Conservation (phyloP, 208 protist genomes). For the Leishmania braziliensis region DNA sequence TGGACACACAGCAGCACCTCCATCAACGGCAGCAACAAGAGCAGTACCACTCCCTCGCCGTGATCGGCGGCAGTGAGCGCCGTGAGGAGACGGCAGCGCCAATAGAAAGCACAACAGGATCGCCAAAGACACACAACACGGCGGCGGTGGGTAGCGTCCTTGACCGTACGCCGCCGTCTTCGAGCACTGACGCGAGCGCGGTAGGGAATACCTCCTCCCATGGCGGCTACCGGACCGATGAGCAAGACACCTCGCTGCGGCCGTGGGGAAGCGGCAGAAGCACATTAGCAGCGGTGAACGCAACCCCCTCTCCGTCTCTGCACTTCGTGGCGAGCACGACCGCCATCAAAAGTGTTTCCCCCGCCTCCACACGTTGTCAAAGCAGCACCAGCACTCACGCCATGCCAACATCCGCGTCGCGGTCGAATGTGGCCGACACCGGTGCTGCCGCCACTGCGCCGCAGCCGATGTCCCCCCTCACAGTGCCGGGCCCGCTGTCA, state of each 20-base stretch:
- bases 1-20: constrained; percentile 11
- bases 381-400: background rate
- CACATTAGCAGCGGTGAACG: background rate
- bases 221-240: background rate
- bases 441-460: background rate
- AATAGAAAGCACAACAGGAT: background rate
- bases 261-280: background rate
- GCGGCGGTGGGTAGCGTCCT: background rate
- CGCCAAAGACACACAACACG: constrained; percentile 13
- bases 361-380: background rate
- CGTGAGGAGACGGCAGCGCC: constrained; percentile 6
- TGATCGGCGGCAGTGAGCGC: background rate
- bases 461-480: background rate
- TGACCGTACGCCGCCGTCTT: constrained; percentile 17
- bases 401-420: constrained; percentile 2
- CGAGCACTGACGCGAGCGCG: constrained; percentile 14
- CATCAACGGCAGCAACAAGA: constrained; percentile 9
- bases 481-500: constrained; percentile 18
- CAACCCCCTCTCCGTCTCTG: constrained; percentile 8
- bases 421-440: background rate
- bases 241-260: background rate
- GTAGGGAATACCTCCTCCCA: background rate
- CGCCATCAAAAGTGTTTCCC: background rate
- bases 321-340: background rate
- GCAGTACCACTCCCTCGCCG: background rate